Evolutionary conservation across 2,329 filamentous ascomycete genomes (phyloP), one percentile per base, ranked within the genome.

Genomic region (Calonectria multiphialidica): DNA sequence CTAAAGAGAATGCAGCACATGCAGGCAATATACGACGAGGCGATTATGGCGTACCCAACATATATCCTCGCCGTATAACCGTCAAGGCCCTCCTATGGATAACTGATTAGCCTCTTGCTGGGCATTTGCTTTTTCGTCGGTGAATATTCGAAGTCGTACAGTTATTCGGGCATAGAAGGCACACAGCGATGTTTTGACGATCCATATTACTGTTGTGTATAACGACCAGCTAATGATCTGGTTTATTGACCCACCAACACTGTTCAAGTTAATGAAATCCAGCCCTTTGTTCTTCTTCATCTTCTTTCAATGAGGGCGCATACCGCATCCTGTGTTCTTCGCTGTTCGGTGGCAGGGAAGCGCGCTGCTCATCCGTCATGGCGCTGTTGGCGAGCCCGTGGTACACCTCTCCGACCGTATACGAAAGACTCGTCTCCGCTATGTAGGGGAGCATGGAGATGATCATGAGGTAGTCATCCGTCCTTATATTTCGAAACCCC

Each of bases 391-490:
- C 45, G 23, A 65, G 50, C 35, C 67, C 67, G 15, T 49, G 47
- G 33, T 65, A 64, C 6, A 30, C 16, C 37, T 50, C 28, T 23
- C 47, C 28, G 16, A 65, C 28, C 13, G 49, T 45, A 44, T 70
- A 70, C 9, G 59, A 45, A 33, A 70, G 49, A 21, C 45, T 33
- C 12, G 68, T 61, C 40, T 66, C 37, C 5, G 47, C 68, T 7
- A 30, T 59, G 49, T 45, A 35, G 28, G 61, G 61, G 15, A 70
- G 18, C 40, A 61, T 61, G 23, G 40, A 33, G 13, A 65, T 6
- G 9, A 66, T 28, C 68, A 70, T 70, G 33, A 70, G 23, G 33
- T 70, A 70, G 50, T 66, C 68, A n/a, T 70, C 68, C 21, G 50
- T 40, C 23, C 47, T 30, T 15, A 70, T 40, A 25, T 65, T 65